phyloP scores from a whole-genome alignment of 495 filamentous ascomycete genomes.

The Platismatia glauca region DNA sequence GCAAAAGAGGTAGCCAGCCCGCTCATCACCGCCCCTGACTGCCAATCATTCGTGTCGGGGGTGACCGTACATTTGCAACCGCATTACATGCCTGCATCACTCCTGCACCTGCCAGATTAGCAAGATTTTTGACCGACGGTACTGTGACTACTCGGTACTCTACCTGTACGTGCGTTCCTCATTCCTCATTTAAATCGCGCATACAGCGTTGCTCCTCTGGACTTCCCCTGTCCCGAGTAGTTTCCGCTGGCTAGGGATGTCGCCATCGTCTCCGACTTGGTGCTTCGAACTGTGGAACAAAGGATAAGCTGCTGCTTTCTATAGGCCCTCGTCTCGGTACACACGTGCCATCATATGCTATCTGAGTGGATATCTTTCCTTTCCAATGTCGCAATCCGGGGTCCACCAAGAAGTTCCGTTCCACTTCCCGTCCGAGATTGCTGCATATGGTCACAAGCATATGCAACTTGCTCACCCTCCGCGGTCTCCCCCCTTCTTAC shows the following conservation, averaged over 20 bases:
- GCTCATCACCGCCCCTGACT: neutral
- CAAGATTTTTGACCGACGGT: neutral
- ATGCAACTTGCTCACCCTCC: constrained; percentile 11
- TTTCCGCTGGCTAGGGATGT: neutral
- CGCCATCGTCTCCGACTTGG: neutral
- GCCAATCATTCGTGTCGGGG: neutral
- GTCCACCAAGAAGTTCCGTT: neutral
- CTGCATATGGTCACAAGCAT: constrained; percentile 7
- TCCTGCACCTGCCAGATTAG: neutral
- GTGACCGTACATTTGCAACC: neutral
- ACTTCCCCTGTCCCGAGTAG: neutral
- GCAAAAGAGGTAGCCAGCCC: neutral
- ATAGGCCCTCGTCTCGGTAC: neutral
- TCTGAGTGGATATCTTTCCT: neutral
- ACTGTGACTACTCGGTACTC: no score
- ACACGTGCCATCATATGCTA: neutral
- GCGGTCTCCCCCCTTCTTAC: neutral
- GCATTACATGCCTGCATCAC: neutral
- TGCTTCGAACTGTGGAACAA: neutral
- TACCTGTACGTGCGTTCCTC: neutral
- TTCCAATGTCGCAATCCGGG: constrained; percentile 3
- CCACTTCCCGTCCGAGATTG: neutral
- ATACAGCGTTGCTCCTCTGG: neutral
- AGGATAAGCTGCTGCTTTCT: neutral
- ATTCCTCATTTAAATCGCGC: neutral